These are phyloP conservation scores for Clitoria ternatea DNA, from an alignment of 306 rosid genomes.

Conservation along the genomic window DNA sequence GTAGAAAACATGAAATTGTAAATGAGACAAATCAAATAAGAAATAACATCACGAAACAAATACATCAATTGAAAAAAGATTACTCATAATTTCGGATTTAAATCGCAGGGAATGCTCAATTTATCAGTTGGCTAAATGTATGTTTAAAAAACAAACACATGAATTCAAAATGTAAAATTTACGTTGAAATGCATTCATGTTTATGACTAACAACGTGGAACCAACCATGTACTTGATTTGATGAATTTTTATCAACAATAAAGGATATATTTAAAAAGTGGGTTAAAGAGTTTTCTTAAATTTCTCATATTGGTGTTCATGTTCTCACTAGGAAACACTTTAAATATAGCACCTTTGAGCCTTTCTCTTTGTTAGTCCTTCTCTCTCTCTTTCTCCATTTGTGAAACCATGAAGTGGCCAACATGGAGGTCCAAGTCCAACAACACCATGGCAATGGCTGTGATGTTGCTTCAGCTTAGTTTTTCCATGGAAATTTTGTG, in stretches of 20 bases:
- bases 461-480: conserved; percentile 25
- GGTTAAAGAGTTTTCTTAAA: background rate
- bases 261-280: background rate
- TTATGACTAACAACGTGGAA: too few relatives aligned
- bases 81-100: too few relatives aligned
- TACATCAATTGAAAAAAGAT: too few relatives aligned
- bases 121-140: too few relatives aligned
- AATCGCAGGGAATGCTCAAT: too few relatives aligned
- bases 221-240: too few relatives aligned
- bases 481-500: conserved; percentile 23
- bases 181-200: too few relatives aligned
- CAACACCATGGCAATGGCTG: conserved; percentile 21
- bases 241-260: too few relatives aligned
- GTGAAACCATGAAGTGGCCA: conserved; percentile 25
- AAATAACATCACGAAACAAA: too few relatives aligned
- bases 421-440: conserved; percentile 18
- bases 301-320: background rate
- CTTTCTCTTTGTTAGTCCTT: background rate
- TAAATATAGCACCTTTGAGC: conserved; percentile 5
- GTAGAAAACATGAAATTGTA: background rate
- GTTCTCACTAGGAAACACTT: conserved; percentile 11
- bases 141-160: too few relatives aligned
- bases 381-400: background rate
- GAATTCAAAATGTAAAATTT: too few relatives aligned
- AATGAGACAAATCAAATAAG: too few relatives aligned